Conservation (phyloP, 352 stramenopile species). For the Thraustochytrium sp. region DNA sequence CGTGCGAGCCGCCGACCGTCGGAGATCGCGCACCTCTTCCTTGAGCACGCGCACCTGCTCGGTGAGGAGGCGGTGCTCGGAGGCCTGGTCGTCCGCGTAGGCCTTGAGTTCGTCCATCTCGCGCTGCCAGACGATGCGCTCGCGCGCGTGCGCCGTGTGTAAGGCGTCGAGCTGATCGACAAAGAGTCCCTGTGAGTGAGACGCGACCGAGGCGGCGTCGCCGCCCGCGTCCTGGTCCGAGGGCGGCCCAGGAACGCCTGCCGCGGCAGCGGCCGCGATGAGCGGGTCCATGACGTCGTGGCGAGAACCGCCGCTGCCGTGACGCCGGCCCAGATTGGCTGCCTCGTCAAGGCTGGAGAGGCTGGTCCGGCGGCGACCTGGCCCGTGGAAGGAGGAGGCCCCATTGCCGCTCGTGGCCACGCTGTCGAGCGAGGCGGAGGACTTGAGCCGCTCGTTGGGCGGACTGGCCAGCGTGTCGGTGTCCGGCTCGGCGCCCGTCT, state of each 20-base stretch:
- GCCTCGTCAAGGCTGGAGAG: no score
- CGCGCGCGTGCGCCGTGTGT: neutral
- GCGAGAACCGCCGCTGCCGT: neutral
- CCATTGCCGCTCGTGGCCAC: no score
- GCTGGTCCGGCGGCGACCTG: no score
- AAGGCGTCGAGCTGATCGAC: slow-evolving; percentile 25
- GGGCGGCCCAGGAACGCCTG: neutral
- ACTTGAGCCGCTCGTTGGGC: no score
- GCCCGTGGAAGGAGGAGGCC: no score
- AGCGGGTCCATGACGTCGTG: neutral
- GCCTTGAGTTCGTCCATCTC: neutral
- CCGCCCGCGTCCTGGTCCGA: neutral
- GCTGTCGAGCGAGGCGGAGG: no score
- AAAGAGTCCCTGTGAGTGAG: neutral
- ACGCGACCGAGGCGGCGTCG: neutral
- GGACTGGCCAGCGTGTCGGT: no score
- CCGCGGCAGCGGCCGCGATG: neutral
- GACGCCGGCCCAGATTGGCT: no score
- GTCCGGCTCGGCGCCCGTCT: neutral
- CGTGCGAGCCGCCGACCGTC: neutral
- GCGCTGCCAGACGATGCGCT: slow-evolving; percentile 14
- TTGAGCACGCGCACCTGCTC: slow-evolving; percentile 6
- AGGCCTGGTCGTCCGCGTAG: neutral
- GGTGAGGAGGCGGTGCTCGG: neutral
- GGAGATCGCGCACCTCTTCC: slow-evolving; percentile 19